Evolutionary conservation across 345 rosid genomes (phyloP), one percentile per base, ranked within the genome.

Genomic region (Nephelium lappaceum): DNA sequence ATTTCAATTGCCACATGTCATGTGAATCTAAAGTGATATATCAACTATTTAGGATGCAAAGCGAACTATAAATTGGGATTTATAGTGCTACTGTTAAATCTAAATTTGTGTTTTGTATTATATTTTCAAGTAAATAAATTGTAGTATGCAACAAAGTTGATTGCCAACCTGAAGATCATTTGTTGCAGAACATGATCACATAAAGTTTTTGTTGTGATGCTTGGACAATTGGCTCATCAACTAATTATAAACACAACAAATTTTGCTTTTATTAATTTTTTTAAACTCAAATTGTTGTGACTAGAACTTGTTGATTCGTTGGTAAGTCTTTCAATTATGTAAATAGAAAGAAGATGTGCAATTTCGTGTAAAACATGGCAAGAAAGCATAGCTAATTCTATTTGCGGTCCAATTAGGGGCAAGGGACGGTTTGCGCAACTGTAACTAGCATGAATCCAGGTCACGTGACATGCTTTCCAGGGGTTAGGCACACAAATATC

Each of bases 391-490:
- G 8, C 6, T 53, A 53, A 15, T 53, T 10, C 51, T 45, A 45
- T 7, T 45, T 5, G 7, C 2, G 23, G 18, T 72, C 75, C 14
- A 11, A 6, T 51, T 19, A 42, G n/a, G 23, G 58, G 58, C 21
- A 15, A 3, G n/a, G 12, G 39, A 73, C n/a, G 49, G 19, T 7
- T 55, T 27, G 14, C 8, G 19, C 19, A 81, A 79, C 72, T 10
- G 78, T 78, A 0, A 38, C 51, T 25, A 73, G 69, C 67, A 57
- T 19, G 70, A 71, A 60, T 67, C 66, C 5, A 19, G 74, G 77
- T 80, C 88, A 85, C 82, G 84, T 78, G 90, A 82, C 43, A 47
- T 41, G 78, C 57, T 51, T 68, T 42, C 45, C 5, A 62, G 24
- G 67, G 61, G 47, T 53, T 12, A 57, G 23, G n/a, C 18, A 38